A percentile compares a stretch with the other conserved stretches of the same genome.
Conservation (phyloP, 2,329 filamentous ascomycete species). For the Rugonectria rugulosa region DNA sequence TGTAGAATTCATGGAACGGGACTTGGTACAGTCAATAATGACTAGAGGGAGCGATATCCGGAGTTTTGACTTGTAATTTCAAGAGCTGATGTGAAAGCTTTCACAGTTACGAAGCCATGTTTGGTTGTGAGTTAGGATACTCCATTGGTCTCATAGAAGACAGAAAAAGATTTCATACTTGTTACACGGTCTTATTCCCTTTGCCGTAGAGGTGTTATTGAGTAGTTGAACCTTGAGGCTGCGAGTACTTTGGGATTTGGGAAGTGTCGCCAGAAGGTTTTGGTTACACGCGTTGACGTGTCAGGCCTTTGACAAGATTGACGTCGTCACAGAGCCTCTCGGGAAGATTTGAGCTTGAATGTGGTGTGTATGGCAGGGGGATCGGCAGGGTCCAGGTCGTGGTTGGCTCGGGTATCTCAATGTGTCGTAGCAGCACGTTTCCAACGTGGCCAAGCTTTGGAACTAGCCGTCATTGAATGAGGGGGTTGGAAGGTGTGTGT, state of each 20-base stretch:
- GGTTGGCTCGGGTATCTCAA: constrained; percentile 17
- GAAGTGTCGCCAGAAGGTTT: too few species aligned
- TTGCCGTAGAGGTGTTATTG: too few species aligned
- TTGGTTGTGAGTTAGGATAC: neutral
- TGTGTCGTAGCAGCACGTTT: constrained; percentile 11
- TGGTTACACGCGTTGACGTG: too few species aligned
- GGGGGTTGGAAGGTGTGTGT: constrained; percentile 5
- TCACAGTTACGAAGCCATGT: constrained; percentile 15
- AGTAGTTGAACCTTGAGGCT: too few species aligned
- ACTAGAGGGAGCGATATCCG: constrained; percentile 36
- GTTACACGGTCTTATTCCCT: too few species aligned
- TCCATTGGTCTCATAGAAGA: neutral
- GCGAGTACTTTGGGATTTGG: too few species aligned
- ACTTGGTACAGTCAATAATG: constrained; percentile 28
- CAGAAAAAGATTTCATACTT: neutral
- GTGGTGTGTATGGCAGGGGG: constrained; percentile 15
- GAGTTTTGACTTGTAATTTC: constrained; percentile 40
- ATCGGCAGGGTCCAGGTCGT: constrained; percentile 20
- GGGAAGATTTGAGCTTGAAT: neutral
- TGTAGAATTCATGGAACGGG: constrained; percentile 26
- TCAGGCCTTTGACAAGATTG: too few species aligned
- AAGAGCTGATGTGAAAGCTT: constrained; percentile 22
- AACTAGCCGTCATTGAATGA: constrained; percentile 6
- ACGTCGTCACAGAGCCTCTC: neutral
- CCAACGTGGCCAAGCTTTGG: neutral